phyloP scores from a whole-genome alignment of 139 green algal species.

The Dunaliella primolecta region DNA sequence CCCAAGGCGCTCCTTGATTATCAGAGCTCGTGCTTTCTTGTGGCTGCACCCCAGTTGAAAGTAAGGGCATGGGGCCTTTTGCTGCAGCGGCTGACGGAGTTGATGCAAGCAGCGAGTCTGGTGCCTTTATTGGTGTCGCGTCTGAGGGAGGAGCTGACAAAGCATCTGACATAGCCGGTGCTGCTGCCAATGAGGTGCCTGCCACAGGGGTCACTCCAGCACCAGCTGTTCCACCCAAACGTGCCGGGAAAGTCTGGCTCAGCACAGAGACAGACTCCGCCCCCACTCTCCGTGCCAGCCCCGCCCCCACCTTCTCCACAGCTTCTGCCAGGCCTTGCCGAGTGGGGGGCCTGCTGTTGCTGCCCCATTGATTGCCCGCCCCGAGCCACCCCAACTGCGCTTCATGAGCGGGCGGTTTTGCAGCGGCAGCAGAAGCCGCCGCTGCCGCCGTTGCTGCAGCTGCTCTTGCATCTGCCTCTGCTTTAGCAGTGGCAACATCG shows the following conservation, averaged over 20 bases:
- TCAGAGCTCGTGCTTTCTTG: no score
- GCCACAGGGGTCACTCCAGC: background rate
- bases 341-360: constrained; percentile 6
- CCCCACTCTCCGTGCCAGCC: background rate
- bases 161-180: background rate
- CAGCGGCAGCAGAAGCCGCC: background rate
- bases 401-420: background rate
- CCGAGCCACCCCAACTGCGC: background rate
- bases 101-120: no score
- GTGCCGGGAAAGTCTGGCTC: background rate
- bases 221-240: no score
- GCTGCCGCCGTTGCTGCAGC: constrained; percentile 5
- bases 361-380: no score
- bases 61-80: no score
- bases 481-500: background rate
- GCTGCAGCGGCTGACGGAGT: no score
- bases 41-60: no score
- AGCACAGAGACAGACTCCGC: background rate
- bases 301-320: background rate
- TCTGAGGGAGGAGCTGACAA: background rate
- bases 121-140: no score
- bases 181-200: background rate
- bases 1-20: background rate
- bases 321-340: constrained; percentile 18
- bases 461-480: background rate